These are phyloP conservation scores for Cudoniella acicularis DNA, from an alignment of 495 filamentous ascomycete genomes.

Conservation along the genomic window DNA sequence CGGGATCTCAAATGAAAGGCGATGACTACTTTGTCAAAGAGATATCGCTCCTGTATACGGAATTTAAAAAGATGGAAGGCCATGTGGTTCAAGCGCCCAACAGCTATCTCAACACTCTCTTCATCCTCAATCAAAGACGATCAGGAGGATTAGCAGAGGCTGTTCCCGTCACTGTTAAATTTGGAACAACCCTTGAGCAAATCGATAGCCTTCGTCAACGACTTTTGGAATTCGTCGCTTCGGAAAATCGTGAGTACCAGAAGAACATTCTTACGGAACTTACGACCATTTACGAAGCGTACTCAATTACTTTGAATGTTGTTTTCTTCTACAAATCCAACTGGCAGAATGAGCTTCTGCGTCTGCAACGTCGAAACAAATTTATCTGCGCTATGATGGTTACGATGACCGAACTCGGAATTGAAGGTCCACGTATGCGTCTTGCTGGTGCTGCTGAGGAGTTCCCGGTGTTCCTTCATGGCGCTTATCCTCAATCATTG, in stretches of 20 bases:
- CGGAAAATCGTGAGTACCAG: constrained; percentile 90
- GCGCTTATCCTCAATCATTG: constrained; percentile 10
- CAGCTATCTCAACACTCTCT: constrained; percentile 85
- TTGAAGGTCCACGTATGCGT: constrained; percentile 79
- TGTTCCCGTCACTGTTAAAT: constrained; percentile 78
- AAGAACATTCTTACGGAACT: constrained; percentile 88
- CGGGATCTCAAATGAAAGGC: constrained; percentile 68
- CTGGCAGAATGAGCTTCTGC: constrained; percentile 85
- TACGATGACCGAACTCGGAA: constrained; percentile 75
- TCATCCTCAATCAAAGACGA: constrained; percentile 91
- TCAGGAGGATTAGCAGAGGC: constrained; percentile 88
- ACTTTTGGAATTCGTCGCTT: constrained; percentile 80
- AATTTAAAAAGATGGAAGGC: constrained; percentile 98
- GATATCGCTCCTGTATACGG: constrained; percentile 90
- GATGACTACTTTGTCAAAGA: constrained; percentile 97
- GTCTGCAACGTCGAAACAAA: constrained; percentile 87
- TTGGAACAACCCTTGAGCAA: constrained; percentile 81
- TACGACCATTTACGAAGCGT: constrained; percentile 53
- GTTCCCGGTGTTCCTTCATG: constrained; percentile 42
- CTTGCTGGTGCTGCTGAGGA: constrained; percentile 57
- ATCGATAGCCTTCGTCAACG: constrained; percentile 79
- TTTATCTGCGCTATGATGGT: constrained; percentile 94
- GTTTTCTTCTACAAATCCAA: constrained; percentile 97
- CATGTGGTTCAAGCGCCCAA: constrained; percentile 96
- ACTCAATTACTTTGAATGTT: constrained; percentile 79